phyloP scores from a whole-genome alignment of 192 early-diverging fungal genomes.

The Entrophospora sp. region DNA sequence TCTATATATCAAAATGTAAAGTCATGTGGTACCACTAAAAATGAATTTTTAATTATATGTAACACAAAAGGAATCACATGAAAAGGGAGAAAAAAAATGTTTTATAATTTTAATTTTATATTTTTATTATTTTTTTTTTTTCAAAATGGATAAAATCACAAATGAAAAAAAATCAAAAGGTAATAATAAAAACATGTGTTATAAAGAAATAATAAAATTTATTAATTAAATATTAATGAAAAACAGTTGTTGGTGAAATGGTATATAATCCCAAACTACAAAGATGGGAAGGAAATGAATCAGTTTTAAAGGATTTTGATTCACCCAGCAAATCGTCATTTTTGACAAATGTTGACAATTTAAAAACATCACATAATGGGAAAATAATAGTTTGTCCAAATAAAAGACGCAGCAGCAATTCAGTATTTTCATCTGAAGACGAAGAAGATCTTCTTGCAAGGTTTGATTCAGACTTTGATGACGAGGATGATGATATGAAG shows the following conservation, averaged over 20 bases:
- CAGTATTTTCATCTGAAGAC: background rate
- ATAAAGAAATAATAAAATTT: no score
- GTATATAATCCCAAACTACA: constrained; percentile 8
- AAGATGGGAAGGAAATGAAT: constrained; percentile 18
- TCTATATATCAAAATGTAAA: no score
- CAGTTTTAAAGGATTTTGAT: constrained; percentile 10
- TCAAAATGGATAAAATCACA: no score
- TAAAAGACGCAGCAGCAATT: constrained; percentile 9
- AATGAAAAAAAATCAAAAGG: no score
- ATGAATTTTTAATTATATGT: no score
- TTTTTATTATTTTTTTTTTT: no score
- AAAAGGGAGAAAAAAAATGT: no score
- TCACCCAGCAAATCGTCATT: background rate
- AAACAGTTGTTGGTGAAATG: constrained; percentile 10
- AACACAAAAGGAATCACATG: no score
- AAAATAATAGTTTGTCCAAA: constrained; percentile 14
- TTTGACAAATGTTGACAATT: background rate
- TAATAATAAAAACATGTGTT: no score
- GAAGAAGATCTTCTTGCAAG: constrained; percentile 6
- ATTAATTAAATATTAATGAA: no score
- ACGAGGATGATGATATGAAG: background rate
- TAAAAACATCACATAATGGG: constrained; percentile 1
- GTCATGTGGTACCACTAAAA: no score
- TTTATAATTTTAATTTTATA: no score
- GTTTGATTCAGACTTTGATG: constrained; percentile 12